Evolutionary conservation across 2,329 filamentous ascomycete species (phyloP).

Genomic region (Beauveria medogensis): DNA sequence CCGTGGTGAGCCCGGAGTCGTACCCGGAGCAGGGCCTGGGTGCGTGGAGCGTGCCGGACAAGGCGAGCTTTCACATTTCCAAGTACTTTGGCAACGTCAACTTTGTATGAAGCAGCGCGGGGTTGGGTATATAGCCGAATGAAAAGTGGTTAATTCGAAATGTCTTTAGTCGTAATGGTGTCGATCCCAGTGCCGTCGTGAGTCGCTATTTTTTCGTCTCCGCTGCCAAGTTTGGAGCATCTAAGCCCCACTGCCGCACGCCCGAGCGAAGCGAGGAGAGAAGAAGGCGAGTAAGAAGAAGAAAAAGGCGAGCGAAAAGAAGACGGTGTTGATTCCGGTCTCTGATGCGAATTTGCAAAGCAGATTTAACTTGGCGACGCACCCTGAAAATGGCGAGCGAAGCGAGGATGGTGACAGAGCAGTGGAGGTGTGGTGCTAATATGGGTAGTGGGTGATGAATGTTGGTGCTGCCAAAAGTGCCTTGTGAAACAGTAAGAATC

Average conservation of each 20-base stretch:
- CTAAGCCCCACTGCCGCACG: background rate
- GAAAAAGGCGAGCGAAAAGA: background rate
- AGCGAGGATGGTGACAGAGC: no score
- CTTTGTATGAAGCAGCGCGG: conserved; percentile 24
- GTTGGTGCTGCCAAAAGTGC: background rate
- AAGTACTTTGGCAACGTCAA: conserved; percentile 34
- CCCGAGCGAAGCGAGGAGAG: background rate
- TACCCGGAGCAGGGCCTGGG: conserved; percentile 37
- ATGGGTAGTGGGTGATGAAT: background rate
- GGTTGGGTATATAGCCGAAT: background rate
- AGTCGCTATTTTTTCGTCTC: no score
- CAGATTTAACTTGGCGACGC: no score
- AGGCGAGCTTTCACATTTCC: conserved; percentile 41
- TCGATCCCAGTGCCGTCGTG: background rate
- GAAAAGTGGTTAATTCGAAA: no score
- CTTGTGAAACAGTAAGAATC: background rate
- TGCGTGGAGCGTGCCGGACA: conserved; percentile 37
- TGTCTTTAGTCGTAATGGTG: background rate
- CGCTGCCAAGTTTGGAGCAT: no score
- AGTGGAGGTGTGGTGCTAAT: background rate
- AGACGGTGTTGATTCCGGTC: no score
- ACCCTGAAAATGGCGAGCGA: no score
- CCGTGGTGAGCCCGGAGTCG: conserved; percentile 31
- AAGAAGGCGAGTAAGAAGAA: background rate
- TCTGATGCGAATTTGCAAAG: no score